These are phyloP conservation scores for Nepenthes gracilis DNA, from an alignment of 148 eudicot species.

Conservation along the genomic window DNA sequence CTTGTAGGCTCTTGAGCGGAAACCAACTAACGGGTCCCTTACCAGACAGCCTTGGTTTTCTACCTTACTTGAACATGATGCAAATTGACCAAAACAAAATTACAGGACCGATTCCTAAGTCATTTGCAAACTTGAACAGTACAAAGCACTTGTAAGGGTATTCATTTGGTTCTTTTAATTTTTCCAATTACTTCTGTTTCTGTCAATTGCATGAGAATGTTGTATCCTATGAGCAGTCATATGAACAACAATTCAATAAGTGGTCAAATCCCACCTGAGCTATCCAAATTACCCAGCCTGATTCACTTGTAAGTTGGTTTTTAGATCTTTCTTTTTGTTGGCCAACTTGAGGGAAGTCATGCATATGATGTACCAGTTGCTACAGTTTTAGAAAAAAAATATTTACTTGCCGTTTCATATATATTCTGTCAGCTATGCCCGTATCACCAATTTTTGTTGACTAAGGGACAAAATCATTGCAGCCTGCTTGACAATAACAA, in stretches of 20 bases:
- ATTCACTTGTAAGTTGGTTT: background rate
- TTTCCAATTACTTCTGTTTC: background rate
- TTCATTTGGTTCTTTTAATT: background rate
- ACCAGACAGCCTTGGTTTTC: conserved; percentile 72
- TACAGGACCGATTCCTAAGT: conserved; percentile 66
- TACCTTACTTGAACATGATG: conserved; percentile 46
- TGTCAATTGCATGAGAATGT: background rate
- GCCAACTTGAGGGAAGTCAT: no score
- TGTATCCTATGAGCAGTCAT: background rate
- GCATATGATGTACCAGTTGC: no score
- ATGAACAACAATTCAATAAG: conserved; percentile 2
- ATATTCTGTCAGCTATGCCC: no score
- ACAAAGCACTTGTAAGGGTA: conserved; percentile 65
- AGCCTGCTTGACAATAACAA: conserved; percentile 80
- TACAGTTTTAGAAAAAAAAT: no score
- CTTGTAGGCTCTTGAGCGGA: conserved; percentile 68
- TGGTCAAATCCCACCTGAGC: background rate
- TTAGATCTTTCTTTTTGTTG: background rate
- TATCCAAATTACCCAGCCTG: background rate
- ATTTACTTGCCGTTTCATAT: no score
- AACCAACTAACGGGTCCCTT: conserved; percentile 68
- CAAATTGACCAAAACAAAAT: conserved; percentile 70
- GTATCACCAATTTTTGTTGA: no score
- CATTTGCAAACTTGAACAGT: conserved; percentile 62
- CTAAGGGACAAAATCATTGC: conserved; percentile 10